phyloP scores from a whole-genome alignment of 1,284 basidiomycete species.

The Psilocybe mexicana region DNA sequence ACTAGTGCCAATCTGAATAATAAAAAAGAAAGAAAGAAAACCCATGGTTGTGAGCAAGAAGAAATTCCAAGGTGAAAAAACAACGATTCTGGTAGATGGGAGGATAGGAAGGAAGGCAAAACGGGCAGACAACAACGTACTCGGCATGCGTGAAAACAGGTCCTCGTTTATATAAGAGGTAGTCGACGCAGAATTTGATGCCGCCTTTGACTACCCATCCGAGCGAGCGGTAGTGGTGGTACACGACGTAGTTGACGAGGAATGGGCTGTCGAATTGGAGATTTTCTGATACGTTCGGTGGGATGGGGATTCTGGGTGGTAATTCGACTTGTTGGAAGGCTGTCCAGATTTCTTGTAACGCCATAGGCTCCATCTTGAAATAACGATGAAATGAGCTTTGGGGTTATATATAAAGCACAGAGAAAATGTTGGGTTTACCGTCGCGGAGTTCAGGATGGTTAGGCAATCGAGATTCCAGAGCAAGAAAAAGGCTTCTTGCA shows the following conservation, averaged over 20 bases:
- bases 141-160: constrained; percentile 97
- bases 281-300: constrained; percentile 23
- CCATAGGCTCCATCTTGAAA: constrained; percentile 50
- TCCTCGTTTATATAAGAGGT: constrained; percentile 91
- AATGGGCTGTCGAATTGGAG: constrained; percentile 87
- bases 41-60: too few species aligned
- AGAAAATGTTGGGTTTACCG: constrained; percentile 44
- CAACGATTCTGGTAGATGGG: too few species aligned
- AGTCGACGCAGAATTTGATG: constrained; percentile 97
- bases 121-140: too few species aligned
- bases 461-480: constrained; percentile 84
- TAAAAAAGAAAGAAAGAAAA: too few species aligned
- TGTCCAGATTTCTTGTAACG: constrained; percentile 57
- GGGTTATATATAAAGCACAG: background rate
- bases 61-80: too few species aligned
- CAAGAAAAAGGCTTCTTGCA: constrained; percentile 93
- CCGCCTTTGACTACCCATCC: constrained; percentile 98
- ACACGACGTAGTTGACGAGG: constrained; percentile 86
- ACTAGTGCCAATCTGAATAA: constrained; percentile 81
- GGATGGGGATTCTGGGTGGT: constrained; percentile 31
- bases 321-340: constrained; percentile 54
- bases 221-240: constrained; percentile 94
- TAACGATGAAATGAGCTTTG: background rate
- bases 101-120: too few species aligned
- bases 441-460: constrained; percentile 64